Evolutionary conservation across 441 rosid species (phyloP).

Genomic region (Aleurites moluccanus): DNA sequence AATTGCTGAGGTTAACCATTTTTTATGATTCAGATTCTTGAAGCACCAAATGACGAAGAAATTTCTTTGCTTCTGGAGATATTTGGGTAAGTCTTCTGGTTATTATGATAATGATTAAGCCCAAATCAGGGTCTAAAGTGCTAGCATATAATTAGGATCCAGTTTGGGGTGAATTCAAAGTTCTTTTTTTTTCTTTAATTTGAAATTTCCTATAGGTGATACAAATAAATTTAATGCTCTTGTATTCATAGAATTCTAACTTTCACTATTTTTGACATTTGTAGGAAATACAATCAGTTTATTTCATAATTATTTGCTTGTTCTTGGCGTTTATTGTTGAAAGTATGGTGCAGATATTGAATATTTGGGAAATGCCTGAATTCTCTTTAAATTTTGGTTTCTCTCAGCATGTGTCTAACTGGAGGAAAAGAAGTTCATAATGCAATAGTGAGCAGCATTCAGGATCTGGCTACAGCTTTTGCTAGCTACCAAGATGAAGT

Average conservation of each 20-base stretch:
- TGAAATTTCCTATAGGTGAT: not conserved
- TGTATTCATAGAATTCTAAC: not conserved
- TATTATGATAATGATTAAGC: conserved; percentile 11
- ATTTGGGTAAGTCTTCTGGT: conserved; percentile 63
- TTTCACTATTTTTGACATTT: conserved; percentile 8
- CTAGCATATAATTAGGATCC: conserved; percentile 8
- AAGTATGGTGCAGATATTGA: not conserved
- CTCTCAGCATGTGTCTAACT: conserved; percentile 74
- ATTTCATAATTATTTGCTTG: conserved; percentile 6
- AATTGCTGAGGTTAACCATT: conserved; percentile 34
- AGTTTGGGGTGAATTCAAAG: conserved; percentile 1
- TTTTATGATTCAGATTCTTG: conserved; percentile 78
- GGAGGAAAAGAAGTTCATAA: conserved; percentile 98
- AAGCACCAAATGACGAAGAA: conserved; percentile 93
- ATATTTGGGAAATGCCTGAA: conserved; percentile 16
- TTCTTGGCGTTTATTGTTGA: conserved; percentile 16
- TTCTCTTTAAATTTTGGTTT: conserved; percentile 17
- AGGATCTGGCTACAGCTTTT: conserved; percentile 84
- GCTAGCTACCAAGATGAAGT: conserved; percentile 93
- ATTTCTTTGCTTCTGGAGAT: conserved; percentile 82
- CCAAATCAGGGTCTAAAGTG: conserved; percentile 14
- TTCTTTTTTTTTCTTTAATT: not conserved
- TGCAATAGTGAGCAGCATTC: conserved; percentile 94
- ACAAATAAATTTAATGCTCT: not conserved
- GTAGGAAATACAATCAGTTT: not conserved